These are phyloP conservation scores for Coriaria nepalensis DNA, from an alignment of 306 rosid genomes.

Conservation along the genomic window DNA sequence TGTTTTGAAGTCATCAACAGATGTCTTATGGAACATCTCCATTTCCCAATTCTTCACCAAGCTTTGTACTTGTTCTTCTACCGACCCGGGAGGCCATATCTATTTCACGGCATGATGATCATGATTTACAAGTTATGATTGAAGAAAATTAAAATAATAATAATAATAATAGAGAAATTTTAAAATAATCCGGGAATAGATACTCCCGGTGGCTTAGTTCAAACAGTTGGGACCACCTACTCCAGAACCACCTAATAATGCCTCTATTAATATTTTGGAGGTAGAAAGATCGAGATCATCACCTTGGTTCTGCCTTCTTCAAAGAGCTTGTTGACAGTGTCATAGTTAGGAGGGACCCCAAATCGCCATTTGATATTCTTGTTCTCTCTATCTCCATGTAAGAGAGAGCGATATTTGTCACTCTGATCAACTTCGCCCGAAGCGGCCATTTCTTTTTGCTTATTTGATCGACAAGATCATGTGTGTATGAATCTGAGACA, in stretches of 20 bases:
- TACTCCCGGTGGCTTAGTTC: too few relatives aligned
- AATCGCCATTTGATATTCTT: conserved; percentile 37
- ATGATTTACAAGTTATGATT: neutral
- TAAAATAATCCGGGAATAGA: too few relatives aligned
- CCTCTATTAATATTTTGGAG: neutral
- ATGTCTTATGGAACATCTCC: conserved; percentile 49
- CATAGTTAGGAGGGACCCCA: conserved; percentile 41
- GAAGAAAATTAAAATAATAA: neutral
- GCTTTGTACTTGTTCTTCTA: conserved; percentile 47
- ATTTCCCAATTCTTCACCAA: conserved; percentile 54
- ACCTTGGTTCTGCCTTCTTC: conserved; percentile 50
- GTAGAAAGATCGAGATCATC: neutral
- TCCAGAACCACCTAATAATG: too few relatives aligned
- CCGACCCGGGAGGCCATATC: conserved; percentile 56
- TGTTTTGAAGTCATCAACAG: conserved; percentile 23
- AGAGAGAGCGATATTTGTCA: conserved; percentile 30
- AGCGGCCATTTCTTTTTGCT: conserved; percentile 4
- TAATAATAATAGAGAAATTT: neutral
- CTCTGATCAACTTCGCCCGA: conserved; percentile 8
- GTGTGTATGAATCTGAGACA: too few relatives aligned
- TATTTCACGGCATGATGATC: neutral
- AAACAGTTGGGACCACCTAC: too few relatives aligned
- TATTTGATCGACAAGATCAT: neutral
- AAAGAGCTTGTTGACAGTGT: conserved; percentile 38
- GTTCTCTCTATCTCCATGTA: conserved; percentile 35